These are phyloP conservation scores for Graphilbum sp. DNA, from an alignment of 2,329 filamentous ascomycete species.

Conservation along the genomic window DNA sequence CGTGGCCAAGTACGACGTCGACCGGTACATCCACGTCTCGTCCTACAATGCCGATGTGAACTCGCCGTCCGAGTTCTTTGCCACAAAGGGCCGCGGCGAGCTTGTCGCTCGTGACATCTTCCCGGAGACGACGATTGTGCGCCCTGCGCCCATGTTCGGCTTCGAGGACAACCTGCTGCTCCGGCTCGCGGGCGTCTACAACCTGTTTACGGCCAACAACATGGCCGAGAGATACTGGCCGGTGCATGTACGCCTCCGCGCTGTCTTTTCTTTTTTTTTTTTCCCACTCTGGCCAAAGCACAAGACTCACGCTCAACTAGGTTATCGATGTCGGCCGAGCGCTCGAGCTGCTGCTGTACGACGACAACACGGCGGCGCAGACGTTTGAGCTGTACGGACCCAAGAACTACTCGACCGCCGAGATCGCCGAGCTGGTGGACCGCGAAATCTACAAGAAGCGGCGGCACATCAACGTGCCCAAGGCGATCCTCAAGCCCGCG, in stretches of 20 bases:
- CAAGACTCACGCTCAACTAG: neutral
- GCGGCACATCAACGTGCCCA: slow-evolving; percentile 82
- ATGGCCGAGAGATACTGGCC: slow-evolving; percentile 85
- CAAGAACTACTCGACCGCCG: slow-evolving; percentile 74
- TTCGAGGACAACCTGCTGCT: slow-evolving; percentile 88
- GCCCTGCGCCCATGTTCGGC: slow-evolving; percentile 84
- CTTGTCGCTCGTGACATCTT: slow-evolving; percentile 73
- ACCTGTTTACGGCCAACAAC: slow-evolving; percentile 80
- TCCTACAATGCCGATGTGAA: slow-evolving; percentile 76
- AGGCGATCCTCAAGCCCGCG: slow-evolving; percentile 57
- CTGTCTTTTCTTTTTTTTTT: neutral
- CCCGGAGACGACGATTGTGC: slow-evolving; percentile 92
- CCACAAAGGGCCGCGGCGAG: slow-evolving; percentile 78
- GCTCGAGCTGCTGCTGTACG: slow-evolving; percentile 76
- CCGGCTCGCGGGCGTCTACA: slow-evolving; percentile 63
- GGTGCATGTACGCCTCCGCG: slow-evolving; percentile 40
- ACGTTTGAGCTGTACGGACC: slow-evolving; percentile 93
- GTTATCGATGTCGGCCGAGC: slow-evolving; percentile 83
- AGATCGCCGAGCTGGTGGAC: slow-evolving; percentile 79
- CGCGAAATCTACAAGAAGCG: slow-evolving; percentile 82
- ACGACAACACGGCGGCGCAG: slow-evolving; percentile 77
- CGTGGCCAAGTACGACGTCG: slow-evolving; percentile 93
- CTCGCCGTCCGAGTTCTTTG: slow-evolving; percentile 77
- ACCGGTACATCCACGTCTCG: slow-evolving; percentile 92
- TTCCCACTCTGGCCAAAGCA: no score